These are phyloP conservation scores for Podospora tetraspora DNA, from an alignment of 495 filamentous ascomycete genomes.

Conservation along the genomic window DNA sequence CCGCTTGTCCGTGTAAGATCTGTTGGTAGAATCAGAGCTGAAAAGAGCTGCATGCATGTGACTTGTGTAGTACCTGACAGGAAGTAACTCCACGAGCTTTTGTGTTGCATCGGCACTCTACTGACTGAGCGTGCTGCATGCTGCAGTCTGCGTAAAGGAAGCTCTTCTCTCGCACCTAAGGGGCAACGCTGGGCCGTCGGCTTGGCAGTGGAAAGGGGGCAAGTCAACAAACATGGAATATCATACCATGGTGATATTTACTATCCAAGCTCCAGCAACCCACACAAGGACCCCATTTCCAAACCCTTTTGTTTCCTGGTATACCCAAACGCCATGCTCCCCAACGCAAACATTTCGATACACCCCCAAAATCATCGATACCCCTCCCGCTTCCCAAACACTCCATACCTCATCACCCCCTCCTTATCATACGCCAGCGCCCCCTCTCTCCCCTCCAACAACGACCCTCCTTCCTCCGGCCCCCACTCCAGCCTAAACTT, in stretches of 20 bases:
- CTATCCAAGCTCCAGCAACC: background rate
- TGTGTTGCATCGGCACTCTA: no score
- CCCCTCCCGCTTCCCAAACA: background rate
- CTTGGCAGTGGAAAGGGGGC: background rate
- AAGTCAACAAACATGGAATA: background rate
- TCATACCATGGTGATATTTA: no score
- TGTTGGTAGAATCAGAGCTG: no score
- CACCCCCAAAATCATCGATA: background rate
- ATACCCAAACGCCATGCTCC: background rate
- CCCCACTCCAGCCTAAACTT: constrained; percentile 18
- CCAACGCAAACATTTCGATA: background rate
- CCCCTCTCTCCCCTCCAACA: background rate
- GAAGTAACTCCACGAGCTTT: no score
- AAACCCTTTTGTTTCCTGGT: background rate
- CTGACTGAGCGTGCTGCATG: no score
- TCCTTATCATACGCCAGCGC: background rate
- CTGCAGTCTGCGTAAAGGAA: no score
- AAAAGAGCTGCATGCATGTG: no score
- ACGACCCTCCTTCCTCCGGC: background rate
- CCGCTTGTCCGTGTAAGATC: no score
- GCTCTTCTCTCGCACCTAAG: no score
- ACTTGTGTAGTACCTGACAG: no score
- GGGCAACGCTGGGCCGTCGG: no score
- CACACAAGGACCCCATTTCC: background rate
- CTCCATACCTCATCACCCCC: background rate